Conservation (phyloP, 2,329 filamentous ascomycete genomes). For the Aureobasidium uvarum region DNA sequence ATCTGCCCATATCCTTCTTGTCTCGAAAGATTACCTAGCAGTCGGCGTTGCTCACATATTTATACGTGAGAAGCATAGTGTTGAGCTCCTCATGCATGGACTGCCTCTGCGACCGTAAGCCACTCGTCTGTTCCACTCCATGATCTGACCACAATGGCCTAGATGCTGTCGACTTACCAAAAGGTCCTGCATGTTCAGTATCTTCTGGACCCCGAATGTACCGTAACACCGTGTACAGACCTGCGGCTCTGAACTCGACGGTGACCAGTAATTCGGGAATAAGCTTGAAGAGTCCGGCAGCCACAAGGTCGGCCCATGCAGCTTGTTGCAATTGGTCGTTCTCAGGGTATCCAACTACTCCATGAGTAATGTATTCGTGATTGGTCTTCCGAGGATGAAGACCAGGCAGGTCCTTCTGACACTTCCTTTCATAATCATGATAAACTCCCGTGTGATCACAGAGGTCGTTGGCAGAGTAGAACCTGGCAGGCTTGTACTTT, state of each 20-base stretch:
- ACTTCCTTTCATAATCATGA: background rate
- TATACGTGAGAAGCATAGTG: conserved; percentile 3
- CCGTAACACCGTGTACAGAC: background rate
- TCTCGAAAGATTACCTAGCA: background rate
- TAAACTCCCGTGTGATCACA: background rate
- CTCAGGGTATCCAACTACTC: background rate
- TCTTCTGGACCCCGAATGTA: background rate
- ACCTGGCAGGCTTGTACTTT: background rate
- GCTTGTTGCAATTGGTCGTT: background rate
- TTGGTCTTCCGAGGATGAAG: conserved; percentile 10
- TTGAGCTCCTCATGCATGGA: background rate
- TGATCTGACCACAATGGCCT: background rate
- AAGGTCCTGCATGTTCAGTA: background rate
- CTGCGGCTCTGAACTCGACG: too few relatives aligned
- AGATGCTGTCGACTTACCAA: background rate
- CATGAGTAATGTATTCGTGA: conserved; percentile 19
- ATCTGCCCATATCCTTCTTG: background rate
- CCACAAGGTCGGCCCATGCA: background rate
- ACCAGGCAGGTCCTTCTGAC: background rate
- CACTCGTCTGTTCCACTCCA: too few relatives aligned
- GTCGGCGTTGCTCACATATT: background rate
- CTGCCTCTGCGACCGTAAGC: background rate
- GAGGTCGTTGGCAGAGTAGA: background rate
- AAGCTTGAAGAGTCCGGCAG: background rate
- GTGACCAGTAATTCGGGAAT: too few relatives aligned